Evolutionary conservation across 2,329 filamentous ascomycete species (phyloP), one percentile per base, ranked within the genome.

Genomic region (Fusarium longipes): DNA sequence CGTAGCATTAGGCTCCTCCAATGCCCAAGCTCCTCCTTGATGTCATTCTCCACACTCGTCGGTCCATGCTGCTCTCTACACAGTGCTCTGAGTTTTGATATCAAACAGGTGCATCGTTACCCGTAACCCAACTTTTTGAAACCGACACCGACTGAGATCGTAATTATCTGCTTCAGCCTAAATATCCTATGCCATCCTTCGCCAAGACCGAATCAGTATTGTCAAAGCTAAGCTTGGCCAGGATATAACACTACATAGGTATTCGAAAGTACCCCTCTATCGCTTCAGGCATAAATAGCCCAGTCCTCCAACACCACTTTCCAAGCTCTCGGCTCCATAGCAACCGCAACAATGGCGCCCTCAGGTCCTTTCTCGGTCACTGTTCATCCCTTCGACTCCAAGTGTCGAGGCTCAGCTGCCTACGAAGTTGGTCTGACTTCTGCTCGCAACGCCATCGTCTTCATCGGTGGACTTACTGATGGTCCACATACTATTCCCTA

Each of bases 401-500:
- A 78, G 6, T 79, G 76, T 15, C 67, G 76, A 9, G 72, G 77
- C 47, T 78, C 80, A 8, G 80, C 78, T 57, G 83, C 83, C 30
- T 86, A 86, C 65, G 84, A 86, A 70, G 71, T 78, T 18, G 83
- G 83, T 24, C 73, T 76, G 17, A 39, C 69, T 12, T 71, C 77
- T 38, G 77, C 80, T 57, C 79, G 75, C 48, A 87, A 92, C 77
- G 88, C 87, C 5, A 77, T 93, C 53, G 77, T 93, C 62, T 91
- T 91, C 78, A 84, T 93, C 65, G 90, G 89, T 63, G 91, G 91
- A 33, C 84, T 93, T 17, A 84, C 84, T 35, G 91, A 93, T 76
- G 90, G 90, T 3, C 86, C 90, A 59, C 86, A 91, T 65, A 89
- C 87, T 1, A 83, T 91, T 10, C 79, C 83, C 1, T 92, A 91